These are phyloP conservation scores for Phytophthora hibernalis DNA, from an alignment of 352 stramenopile species.

Conservation along the genomic window DNA sequence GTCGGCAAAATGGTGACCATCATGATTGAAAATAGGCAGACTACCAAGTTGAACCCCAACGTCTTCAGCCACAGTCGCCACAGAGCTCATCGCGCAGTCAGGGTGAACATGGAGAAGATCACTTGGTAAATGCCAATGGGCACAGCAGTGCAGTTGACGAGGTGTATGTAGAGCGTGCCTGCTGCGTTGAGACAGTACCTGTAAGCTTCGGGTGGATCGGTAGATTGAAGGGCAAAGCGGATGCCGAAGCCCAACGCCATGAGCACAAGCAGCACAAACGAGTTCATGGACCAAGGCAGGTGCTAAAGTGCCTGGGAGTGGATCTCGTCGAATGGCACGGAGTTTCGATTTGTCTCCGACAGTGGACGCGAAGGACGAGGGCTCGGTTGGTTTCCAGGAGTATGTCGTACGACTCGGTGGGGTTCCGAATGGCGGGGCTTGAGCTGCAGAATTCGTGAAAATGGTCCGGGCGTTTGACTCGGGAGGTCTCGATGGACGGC, in stretches of 20 bases:
- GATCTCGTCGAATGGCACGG: slow-evolving; percentile 25
- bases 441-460: slow-evolving; percentile 39
- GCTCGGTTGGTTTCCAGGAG: slow-evolving; percentile 55
- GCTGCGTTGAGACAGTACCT: slow-evolving; percentile 67
- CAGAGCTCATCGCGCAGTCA: slow-evolving; percentile 53
- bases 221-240: slow-evolving; percentile 40
- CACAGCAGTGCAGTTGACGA: slow-evolving; percentile 62
- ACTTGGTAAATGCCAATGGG: slow-evolving; percentile 74
- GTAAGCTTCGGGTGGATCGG: slow-evolving; percentile 38
- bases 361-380: slow-evolving; percentile 31
- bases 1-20: slow-evolving; percentile 39
- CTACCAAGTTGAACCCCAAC: slow-evolving; percentile 42
- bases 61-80: slow-evolving; percentile 53
- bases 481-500: slow-evolving; percentile 10
- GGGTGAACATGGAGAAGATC: slow-evolving; percentile 55
- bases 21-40: slow-evolving; percentile 35
- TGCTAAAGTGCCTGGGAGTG: slow-evolving; percentile 28
- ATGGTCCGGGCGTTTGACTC: slow-evolving; percentile 54
- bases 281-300: slow-evolving; percentile 47
- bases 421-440: slow-evolving; percentile 32
- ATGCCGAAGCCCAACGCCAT: slow-evolving; percentile 48
- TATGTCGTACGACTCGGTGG: slow-evolving; percentile 56
- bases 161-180: slow-evolving; percentile 61
- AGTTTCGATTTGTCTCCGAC: slow-evolving; percentile 24
- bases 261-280: slow-evolving; percentile 49